Conservation (phyloP, 352 stramenopile genomes). For the Nothophytophthora sp. region DNA sequence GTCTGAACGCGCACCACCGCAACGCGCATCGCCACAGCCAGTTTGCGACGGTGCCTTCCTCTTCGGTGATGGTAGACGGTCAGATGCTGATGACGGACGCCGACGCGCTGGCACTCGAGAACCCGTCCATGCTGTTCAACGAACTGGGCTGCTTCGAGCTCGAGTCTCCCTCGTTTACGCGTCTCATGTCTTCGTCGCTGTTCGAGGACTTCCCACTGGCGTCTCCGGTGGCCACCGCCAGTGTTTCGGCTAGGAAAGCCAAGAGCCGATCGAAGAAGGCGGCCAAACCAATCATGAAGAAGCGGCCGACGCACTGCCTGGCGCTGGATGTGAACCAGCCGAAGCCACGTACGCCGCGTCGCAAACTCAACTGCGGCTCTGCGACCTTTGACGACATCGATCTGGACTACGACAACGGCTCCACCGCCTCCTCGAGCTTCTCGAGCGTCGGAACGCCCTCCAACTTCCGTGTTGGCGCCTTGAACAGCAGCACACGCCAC, state of each 20-base stretch:
- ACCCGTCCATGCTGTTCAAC: slow-evolving; percentile 56
- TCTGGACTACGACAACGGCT: slow-evolving; percentile 22
- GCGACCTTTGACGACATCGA: slow-evolving; percentile 65
- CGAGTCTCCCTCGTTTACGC: slow-evolving; percentile 67
- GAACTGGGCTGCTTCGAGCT: slow-evolving; percentile 68
- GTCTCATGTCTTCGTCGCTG: slow-evolving; percentile 37
- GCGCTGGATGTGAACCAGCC: slow-evolving; percentile 56
- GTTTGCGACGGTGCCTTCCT: slow-evolving; percentile 26
- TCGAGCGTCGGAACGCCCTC: slow-evolving; percentile 70
- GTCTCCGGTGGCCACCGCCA: slow-evolving; percentile 12
- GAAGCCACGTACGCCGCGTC: slow-evolving; percentile 66
- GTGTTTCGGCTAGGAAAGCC: slow-evolving; percentile 17
- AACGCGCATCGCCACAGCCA: slow-evolving; percentile 34
- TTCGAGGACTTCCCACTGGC: slow-evolving; percentile 17
- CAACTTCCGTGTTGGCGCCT: slow-evolving; percentile 44
- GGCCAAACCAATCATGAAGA: slow-evolving; percentile 39
- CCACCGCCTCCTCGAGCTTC: slow-evolving; percentile 25
- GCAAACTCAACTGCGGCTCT: slow-evolving; percentile 60
- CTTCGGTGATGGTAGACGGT: slow-evolving; percentile 26
- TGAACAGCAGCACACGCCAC: slow-evolving; percentile 36
- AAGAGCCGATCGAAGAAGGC: slow-evolving; percentile 42
- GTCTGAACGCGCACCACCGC: slow-evolving; percentile 29
- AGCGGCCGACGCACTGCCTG: slow-evolving; percentile 55
- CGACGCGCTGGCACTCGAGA: slow-evolving; percentile 17
- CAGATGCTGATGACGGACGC: slow-evolving; percentile 28